Conservation (phyloP, 208 protist species). For the Crithidia bombi region DNA sequence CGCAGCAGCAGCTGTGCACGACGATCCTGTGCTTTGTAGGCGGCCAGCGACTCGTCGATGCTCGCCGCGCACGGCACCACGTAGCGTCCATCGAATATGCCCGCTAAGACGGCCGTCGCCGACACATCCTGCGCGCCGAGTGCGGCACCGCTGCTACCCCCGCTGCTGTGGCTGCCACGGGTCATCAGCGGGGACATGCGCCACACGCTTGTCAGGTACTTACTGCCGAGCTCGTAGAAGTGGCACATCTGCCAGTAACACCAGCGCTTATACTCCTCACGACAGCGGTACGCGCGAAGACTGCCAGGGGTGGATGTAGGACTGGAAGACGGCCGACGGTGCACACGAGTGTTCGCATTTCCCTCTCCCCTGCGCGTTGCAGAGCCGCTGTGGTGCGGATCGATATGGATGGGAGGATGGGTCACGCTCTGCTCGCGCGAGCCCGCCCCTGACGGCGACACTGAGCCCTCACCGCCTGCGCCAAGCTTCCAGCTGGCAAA, state of each 20-base stretch:
- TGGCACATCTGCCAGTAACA: slow-evolving; percentile 47
- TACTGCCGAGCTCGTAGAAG: slow-evolving; percentile 42
- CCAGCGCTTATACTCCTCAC: slow-evolving; percentile 37
- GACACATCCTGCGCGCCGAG: not conserved
- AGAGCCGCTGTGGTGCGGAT: not conserved
- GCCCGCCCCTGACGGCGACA: not conserved
- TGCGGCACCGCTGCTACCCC: not conserved
- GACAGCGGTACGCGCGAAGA: slow-evolving; percentile 32
- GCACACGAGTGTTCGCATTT: not conserved
- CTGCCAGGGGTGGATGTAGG: slow-evolving; percentile 18
- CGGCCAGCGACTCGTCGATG: slow-evolving; percentile 17
- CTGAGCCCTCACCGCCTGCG: not conserved
- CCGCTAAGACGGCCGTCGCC: slow-evolving; percentile 1
- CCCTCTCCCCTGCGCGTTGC: not conserved
- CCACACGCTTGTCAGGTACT: slow-evolving; percentile 50
- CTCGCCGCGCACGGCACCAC: slow-evolving; percentile 21
- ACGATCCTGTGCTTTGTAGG: slow-evolving; percentile 2
- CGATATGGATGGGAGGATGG: not conserved
- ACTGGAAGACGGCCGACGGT: not conserved
- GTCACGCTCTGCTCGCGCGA: not conserved
- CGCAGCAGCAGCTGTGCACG: slow-evolving; percentile 13
- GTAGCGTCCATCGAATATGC: slow-evolving; percentile 35
- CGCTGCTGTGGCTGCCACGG: not conserved
- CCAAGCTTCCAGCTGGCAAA: slow-evolving; percentile 11
- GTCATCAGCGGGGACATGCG: slow-evolving; percentile 4